Base-by-base conservation (phyloP, 2,329 filamentous ascomycete genomes). In the Nigrospora osmanthi region DNA sequence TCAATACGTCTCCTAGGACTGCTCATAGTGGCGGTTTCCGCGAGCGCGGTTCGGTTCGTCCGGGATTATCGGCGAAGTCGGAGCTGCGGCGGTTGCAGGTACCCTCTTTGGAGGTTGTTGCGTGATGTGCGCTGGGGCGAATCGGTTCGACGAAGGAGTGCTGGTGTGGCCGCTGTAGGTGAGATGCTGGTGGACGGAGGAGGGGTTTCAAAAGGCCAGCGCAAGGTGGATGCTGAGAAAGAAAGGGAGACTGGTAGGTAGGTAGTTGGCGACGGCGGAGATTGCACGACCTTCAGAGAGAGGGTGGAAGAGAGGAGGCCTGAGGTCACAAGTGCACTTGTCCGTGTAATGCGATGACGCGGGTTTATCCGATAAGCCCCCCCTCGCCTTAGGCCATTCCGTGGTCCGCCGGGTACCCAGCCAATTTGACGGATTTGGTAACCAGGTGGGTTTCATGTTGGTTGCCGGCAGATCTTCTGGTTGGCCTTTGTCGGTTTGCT, bases 1-100 rank as follows among this genome's bases (percentile, higher is more conserved):
- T 62, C 59, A 43, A 61, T 62, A 43, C 59, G 54, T 46, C 59
- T 52, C n/a, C 58, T 49, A 17, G 59, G 58, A 36, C 59, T 62
- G 44, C 54, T 58, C 59, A 62, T 62, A 40, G 54, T 61, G 48
- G 38, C 46, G 23, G 40, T 16, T 23, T 17, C 35, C 14, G 2
- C 19, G 19, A 15, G n/a, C n/a, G 33, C 16, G 34, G 34, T n/a
- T 15, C 34, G 34, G 34, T 6, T 35, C 34, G 34, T 6, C 6
- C 15, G 34, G 6, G 34, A n/a, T 11, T 14, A 12, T 4, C 34
- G 13, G 34, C 15, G 5, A 35, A 16, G 14, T 35, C 34, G 12
- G 23, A 10, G 23, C 23, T 28, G 23, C 23, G 23, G 10, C 23
- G 23, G 9, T 28, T 6, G 23, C 5, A 28, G 23, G 9, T 10